phyloP scores from a whole-genome alignment of 768 basidiomycete genomes.

The Lentinula raphanica region DNA sequence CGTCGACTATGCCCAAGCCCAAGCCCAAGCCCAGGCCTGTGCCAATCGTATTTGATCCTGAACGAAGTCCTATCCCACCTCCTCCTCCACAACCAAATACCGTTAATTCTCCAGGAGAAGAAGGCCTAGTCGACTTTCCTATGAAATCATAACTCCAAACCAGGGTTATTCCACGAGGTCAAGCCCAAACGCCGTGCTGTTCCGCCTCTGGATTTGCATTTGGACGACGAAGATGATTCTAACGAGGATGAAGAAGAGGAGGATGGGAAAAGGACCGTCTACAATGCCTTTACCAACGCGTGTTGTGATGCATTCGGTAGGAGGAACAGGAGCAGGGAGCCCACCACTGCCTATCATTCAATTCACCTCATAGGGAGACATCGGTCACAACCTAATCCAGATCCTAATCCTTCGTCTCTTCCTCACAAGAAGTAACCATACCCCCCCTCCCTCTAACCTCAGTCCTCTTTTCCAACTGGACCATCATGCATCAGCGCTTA shows the following conservation, averaged over 20 bases:
- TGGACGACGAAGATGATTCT: too few species aligned
- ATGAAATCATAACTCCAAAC: not conserved
- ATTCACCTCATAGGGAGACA: too few species aligned
- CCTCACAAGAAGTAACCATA: slow-evolving; percentile 17
- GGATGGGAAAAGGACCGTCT: too few species aligned
- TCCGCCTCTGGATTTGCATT: not conserved
- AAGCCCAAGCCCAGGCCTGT: too few species aligned
- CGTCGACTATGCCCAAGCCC: not conserved
- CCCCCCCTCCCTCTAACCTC: too few species aligned
- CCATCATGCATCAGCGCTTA: slow-evolving; percentile 23
- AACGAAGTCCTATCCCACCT: too few species aligned
- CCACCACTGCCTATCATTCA: too few species aligned
- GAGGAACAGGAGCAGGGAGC: not conserved
- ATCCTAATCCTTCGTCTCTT: too few species aligned
- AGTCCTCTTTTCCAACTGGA: slow-evolving; percentile 27
- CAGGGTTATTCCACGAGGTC: not conserved
- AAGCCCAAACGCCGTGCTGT: slow-evolving; percentile 6
- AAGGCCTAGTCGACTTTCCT: slow-evolving; percentile 2
- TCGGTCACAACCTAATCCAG: not conserved
- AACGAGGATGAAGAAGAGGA: not conserved
- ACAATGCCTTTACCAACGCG: not conserved
- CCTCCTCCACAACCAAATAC: too few species aligned
- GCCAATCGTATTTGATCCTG: not conserved
- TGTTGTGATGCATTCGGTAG: not conserved
- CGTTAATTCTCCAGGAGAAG: too few species aligned